Percentiles rank a stretch among this genome's conserved stretches.
Conservation (phyloP, 345 rosid genomes). For the Syzygium aqueum region DNA sequence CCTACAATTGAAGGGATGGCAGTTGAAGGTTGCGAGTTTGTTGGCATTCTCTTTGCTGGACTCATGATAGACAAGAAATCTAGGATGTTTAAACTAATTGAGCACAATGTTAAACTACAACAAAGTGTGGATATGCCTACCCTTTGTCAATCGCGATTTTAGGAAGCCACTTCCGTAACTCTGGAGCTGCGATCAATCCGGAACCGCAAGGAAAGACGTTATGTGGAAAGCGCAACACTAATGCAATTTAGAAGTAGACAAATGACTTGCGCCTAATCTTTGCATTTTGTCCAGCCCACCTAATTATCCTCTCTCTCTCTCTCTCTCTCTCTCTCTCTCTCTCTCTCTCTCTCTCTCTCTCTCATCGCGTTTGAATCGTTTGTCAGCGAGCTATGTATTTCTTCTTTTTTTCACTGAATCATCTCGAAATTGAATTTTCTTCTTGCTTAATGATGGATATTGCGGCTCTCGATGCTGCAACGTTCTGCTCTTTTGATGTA, state of each 20-base stretch:
- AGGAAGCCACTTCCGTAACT: neutral
- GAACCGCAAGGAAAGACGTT: neutral
- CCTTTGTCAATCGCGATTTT: neutral
- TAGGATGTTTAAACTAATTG: constrained; percentile 86
- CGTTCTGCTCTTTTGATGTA: neutral
- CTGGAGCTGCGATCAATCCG: neutral
- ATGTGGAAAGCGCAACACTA: neutral
- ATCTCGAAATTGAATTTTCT: neutral
- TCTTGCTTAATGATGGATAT: neutral
- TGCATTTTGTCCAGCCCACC: neutral
- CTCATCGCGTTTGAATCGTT: neutral
- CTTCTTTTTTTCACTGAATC: neutral
- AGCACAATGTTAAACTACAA: constrained; percentile 48
- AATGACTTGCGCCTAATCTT: neutral
- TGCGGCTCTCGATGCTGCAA: neutral
- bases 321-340: neutral
- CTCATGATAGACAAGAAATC: constrained; percentile 88
- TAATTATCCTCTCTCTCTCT: neutral
- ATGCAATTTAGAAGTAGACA: neutral
- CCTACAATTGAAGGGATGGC: constrained; percentile 87
- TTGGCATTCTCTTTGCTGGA: constrained; percentile 83
- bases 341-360: neutral
- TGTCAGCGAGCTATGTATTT: neutral
- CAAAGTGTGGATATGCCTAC: neutral
- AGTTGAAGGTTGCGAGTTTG: constrained; percentile 81